Percentiles rank a stretch among this genome's conserved stretches.
phyloP scores from a whole-genome alignment of 2,329 filamentous ascomycete genomes.

The Albifimbria verrucaria region DNA sequence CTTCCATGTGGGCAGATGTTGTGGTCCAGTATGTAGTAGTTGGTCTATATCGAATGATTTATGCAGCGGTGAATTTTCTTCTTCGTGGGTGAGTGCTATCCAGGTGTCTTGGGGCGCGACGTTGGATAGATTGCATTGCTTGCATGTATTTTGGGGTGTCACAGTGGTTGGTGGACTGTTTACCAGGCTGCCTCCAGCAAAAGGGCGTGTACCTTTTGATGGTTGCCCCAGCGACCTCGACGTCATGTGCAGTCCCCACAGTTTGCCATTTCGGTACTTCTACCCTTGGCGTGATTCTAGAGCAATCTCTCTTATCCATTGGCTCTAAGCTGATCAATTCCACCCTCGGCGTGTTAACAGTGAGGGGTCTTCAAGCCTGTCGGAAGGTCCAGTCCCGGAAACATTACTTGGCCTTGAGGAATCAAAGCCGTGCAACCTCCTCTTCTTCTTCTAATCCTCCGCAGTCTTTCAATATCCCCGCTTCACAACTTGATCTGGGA shows the following conservation, averaged over 20 bases:
- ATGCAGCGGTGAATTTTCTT: conserved; percentile 3
- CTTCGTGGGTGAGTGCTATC: no score
- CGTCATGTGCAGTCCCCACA: conserved; percentile 2
- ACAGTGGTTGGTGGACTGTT: no score
- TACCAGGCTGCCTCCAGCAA: background rate
- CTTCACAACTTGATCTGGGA: no score
- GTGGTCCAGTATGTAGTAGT: no score
- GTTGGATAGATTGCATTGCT: no score
- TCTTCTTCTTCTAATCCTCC: no score
- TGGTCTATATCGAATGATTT: conserved; percentile 6
- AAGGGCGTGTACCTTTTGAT: background rate
- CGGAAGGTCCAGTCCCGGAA: background rate
- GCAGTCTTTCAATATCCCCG: no score
- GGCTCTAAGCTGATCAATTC: no score
- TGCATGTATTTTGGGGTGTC: no score
- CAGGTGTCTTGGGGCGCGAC: no score
- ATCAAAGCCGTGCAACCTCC: background rate
- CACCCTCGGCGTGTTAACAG: background rate
- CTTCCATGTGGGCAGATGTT: conserved; percentile 35
- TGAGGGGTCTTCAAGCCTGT: background rate
- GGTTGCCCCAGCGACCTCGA: conserved; percentile 2
- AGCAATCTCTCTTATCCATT: no score
- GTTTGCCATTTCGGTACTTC: background rate
- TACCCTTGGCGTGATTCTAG: conserved; percentile 3
- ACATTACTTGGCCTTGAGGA: background rate